Evolutionary conservation across 2,329 filamentous ascomycete genomes (phyloP).

Genomic region (Aspergillus brunneoviolaceus): DNA sequence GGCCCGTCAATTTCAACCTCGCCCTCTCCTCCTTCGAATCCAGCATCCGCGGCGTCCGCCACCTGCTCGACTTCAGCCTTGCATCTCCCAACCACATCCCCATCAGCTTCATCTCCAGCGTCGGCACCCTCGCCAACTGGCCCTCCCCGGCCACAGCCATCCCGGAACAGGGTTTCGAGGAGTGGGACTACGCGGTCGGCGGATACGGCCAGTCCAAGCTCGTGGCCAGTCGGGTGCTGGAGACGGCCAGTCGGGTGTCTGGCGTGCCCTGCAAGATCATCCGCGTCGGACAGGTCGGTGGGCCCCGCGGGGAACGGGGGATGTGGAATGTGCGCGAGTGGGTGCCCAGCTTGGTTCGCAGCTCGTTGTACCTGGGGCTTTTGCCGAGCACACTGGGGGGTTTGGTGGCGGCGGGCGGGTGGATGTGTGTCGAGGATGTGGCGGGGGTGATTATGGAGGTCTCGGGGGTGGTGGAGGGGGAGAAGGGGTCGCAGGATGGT

Average conservation of each 20-base stretch:
- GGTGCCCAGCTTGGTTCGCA: constrained; percentile 47
- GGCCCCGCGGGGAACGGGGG: constrained; percentile 38
- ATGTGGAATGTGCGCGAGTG: constrained; percentile 57
- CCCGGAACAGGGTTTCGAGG: constrained; percentile 4
- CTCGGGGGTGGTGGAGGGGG: neutral
- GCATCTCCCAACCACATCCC: constrained; percentile 15
- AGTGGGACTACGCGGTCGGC: constrained; percentile 26
- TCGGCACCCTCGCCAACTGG: constrained; percentile 27
- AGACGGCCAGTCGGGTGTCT: constrained; percentile 21
- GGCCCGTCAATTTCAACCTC: constrained; percentile 35
- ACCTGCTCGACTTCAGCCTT: constrained; percentile 27
- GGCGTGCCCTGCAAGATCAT: constrained; percentile 24
- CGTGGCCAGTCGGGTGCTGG: constrained; percentile 49
- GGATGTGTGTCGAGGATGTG: constrained; percentile 30
- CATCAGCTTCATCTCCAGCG: constrained; percentile 30
- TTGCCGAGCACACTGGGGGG: constrained; percentile 49
- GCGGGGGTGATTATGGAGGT: constrained; percentile 2
- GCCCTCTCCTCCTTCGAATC: constrained; percentile 26
- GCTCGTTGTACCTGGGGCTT: constrained; percentile 50
- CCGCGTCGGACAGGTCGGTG: constrained; percentile 39
- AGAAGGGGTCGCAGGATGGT: too few species aligned
- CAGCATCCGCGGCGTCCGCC: constrained; percentile 26
- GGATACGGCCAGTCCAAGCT: constrained; percentile 40
- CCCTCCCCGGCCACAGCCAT: neutral
- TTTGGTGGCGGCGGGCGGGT: constrained; percentile 51